Evolutionary conservation across 257 asterid species (phyloP), one percentile per base, ranked within the genome.

Genomic region (Przewalskia tangutica): DNA sequence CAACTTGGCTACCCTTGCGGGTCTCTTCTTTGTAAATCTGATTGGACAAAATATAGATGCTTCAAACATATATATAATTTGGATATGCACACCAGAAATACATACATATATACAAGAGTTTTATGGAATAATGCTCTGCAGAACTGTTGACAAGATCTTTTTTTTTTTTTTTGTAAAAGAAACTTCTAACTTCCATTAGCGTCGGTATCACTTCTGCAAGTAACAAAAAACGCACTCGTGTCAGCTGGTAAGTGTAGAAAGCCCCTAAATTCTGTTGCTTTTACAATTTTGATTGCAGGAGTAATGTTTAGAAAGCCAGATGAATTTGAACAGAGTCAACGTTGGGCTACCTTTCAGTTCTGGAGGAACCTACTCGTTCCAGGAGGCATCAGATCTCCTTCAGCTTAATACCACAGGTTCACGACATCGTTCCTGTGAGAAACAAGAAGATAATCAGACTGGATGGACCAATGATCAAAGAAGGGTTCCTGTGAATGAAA

Each of bases 231-330:
- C 62, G 13, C 44, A 32, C 46, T 46, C 63, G 17, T 20, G n/a
- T 27, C 71, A 48, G 44, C 50, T 48, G 34, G 18, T 48, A 46
- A 50, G 46, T 48, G 59, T 38, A 16, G 54, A 80, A 59, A 56
- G 55, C 62, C 44, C 77, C 62, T 56, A 65, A 27, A 34, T 44
- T 44, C 55, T 8, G 59, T 80, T 64, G 83, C 23, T 23, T 58
- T 79, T 77, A 65, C 32, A 81, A 64, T 65, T 20, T 82, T 82
- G 20, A 23, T 44, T 82, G 50, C 18, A 64, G 70, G 80, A 78
- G 34, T 79, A 38, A 36, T 83, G 55, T 14, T 12, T 83, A 83
- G 67, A 62, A 20, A 53, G 82, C n/a, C 60, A 40, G 68, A 83
- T 77, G 85, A 48, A 67, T 77, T 38, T 56, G 46, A 83, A 18